Conservation (phyloP, 345 rosid species). For the Euphorbia tirucalli region DNA sequence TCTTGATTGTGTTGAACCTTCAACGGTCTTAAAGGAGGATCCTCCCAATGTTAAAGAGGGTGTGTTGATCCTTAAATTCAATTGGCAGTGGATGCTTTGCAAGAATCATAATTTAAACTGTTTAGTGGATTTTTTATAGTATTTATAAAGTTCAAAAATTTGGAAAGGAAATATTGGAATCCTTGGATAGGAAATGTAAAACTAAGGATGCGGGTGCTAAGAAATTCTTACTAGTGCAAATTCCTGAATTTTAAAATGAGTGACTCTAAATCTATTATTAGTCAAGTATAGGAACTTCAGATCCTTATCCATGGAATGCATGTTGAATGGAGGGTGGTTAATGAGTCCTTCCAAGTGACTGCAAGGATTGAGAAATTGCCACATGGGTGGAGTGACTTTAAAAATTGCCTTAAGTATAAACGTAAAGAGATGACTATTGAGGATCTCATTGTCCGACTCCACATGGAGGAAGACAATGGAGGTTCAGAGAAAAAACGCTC, state of each 20-base stretch:
- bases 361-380: not conserved
- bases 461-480: slow-evolving; percentile 8
- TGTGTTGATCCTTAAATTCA: too few relatives aligned
- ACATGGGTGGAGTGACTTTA: not conserved
- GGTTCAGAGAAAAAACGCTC: not conserved
- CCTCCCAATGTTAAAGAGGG: too few relatives aligned
- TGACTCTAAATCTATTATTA: not conserved
- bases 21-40: too few relatives aligned
- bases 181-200: not conserved
- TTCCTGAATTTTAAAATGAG: not conserved
- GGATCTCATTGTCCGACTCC: not conserved
- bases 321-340: not conserved
- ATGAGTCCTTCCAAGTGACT: not conserved
- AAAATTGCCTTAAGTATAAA: slow-evolving; percentile 8
- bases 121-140: too few relatives aligned
- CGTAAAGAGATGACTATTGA: not conserved
- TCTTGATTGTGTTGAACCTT: too few relatives aligned
- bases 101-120: too few relatives aligned
- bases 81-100: too few relatives aligned
- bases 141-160: too few relatives aligned
- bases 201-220: not conserved
- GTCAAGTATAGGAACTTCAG: slow-evolving; percentile 4
- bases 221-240: not conserved
- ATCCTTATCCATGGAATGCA: not conserved
- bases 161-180: not conserved